phyloP scores from a whole-genome alignment of 2,329 filamentous ascomycete genomes.

The Fusarium tupiense region DNA sequence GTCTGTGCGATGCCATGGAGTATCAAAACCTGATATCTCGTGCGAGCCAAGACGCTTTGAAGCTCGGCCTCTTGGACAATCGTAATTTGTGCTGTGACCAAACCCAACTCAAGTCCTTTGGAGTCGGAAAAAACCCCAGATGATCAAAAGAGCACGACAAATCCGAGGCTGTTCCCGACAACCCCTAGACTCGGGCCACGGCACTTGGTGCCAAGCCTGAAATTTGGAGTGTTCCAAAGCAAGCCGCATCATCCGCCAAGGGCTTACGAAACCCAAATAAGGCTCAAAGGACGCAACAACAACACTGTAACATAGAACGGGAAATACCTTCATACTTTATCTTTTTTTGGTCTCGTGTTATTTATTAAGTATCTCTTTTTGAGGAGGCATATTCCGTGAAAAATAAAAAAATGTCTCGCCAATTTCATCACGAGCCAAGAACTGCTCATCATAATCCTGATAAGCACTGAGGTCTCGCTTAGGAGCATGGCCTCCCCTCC shows the following conservation, averaged over 20 bases:
- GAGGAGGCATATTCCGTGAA: background rate
- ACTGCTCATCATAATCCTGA: conserved; percentile 12
- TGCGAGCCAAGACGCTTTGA: conserved; percentile 16
- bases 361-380: background rate
- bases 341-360: background rate
- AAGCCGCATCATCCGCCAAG: conserved; percentile 44
- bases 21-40: conserved; percentile 7
- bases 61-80: conserved; percentile 5
- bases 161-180: conserved; percentile 29
- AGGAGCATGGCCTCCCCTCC: conserved; percentile 24
- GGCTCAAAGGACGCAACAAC: background rate
- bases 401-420: background rate
- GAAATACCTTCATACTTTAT: background rate
- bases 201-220: conserved; percentile 44
- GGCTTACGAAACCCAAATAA: conserved; percentile 15
- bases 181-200: conserved; percentile 42
- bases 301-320: background rate
- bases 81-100: conserved; percentile 1
- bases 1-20: conserved; percentile 1
- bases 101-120: conserved; percentile 15
- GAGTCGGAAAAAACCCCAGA: background rate
- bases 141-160: background rate
- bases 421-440: conserved; percentile 22
- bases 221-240: conserved; percentile 37
- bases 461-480: conserved; percentile 20